Evolutionary conservation across 768 basidiomycete species (phyloP), one percentile per base, ranked within the genome.

Genomic region (Russula sp.): DNA sequence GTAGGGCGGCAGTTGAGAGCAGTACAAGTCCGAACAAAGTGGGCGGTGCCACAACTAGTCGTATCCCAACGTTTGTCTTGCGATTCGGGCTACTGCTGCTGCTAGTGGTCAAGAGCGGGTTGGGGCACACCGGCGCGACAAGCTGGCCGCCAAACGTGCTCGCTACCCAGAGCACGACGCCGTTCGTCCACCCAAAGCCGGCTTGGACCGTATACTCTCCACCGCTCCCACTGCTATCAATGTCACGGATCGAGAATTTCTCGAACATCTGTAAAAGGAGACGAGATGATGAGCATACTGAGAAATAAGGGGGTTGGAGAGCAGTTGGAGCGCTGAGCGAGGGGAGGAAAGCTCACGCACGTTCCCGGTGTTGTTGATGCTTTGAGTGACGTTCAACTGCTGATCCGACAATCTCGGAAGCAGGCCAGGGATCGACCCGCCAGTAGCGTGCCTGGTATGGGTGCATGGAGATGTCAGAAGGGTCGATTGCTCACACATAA

Each of bases 151-250:
- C 90, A 67, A 86, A 90, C 48, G 76, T 79, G 64, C 80, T 82
- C 20, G 88, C 84, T 22, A 88, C 76, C 86, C 87, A 92, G 42
- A 93, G 79, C 56, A 83, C 70, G 9, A 86, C 89, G 20, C 90
- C 90, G 67, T 93, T 93, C 45, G 90, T 92, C 91, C 92, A 94
- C 18, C 91, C 90, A 69, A 93, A 93, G 22, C 90, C 90, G 14
- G 83, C 86, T 80, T 81, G 68, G 4, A 94, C 93, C 2, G 84
- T 88, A 67, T 97, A 96, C 76, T 94, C 92, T 29, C 92, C 92
- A 7, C 90, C 92, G 13, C 76, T 75, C 6, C 91, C 92, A 3
- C 88, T 85, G 3, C 85, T 86, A 72, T 90, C 86, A 36, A 93
- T 79, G 60, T 96, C 85, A 10, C 83, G 70, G 45, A 80, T 81